Evolutionary conservation across 1,284 basidiomycete genomes (phyloP).

Genomic region (Mycosarcoma mackinlayi): DNA sequence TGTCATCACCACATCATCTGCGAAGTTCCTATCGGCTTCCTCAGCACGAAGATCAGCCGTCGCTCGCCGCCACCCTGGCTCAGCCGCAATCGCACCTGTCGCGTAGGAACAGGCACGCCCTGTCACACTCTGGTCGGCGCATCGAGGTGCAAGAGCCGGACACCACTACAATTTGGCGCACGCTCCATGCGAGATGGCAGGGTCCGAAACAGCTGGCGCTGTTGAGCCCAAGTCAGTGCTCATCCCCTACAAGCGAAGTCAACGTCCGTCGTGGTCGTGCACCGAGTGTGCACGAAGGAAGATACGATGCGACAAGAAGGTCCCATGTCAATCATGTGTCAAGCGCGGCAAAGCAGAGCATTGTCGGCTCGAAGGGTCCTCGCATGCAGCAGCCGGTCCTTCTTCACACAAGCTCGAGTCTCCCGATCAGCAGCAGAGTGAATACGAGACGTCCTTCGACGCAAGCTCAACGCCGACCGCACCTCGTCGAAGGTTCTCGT

Average conservation of each 20-base stretch:
- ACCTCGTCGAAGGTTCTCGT: constrained; percentile 14
- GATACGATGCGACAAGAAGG: constrained; percentile 56
- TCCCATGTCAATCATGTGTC: constrained; percentile 53
- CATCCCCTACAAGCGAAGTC: constrained; percentile 42
- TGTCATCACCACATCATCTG: no score
- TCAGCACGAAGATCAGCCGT: not conserved
- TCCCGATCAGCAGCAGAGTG: constrained; percentile 10
- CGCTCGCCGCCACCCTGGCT: no score
- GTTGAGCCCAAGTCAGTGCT: constrained; percentile 14
- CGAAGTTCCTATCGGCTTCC: no score
- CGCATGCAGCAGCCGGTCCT: constrained; percentile 14
- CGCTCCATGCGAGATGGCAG: no score
- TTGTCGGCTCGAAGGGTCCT: constrained; percentile 37
- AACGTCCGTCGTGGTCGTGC: constrained; percentile 54
- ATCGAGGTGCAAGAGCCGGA: no score
- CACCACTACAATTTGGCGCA: no score
- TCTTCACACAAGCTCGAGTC: constrained; percentile 11
- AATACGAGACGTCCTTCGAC: not conserved
- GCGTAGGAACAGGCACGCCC: no score
- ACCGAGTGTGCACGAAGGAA: constrained; percentile 56
- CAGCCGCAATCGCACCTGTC: no score
- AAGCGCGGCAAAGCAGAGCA: constrained; percentile 45
- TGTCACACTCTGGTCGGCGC: no score
- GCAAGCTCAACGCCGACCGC: constrained; percentile 3
- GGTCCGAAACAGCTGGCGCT: not conserved